Base-by-base conservation (phyloP, 768 basidiomycete species). In the Trametes cingulata region DNA sequence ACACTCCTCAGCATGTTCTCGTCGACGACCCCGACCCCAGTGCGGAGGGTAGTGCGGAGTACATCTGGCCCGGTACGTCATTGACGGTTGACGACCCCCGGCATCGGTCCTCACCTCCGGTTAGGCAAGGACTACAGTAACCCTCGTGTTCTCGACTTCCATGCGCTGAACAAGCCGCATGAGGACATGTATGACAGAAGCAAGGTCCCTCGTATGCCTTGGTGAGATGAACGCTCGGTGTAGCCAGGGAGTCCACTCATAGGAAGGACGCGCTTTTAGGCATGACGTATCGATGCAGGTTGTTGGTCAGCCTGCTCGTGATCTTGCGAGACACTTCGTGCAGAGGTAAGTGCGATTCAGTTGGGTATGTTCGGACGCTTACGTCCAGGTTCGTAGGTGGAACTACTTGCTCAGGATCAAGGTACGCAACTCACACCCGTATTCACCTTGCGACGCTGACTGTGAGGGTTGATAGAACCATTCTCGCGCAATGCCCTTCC, bases 281-380 rank as follows among this genome's bases (percentile, higher is more conserved):
- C 97, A 99, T 71, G 97, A 99, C 71, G 93, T 98, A 39, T 93
- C 87, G 0, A 80, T 98, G 79, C 97, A 99, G 73, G 86, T 98
- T 41, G 90, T 98, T 25, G 97, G 97, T 3, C 95, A 96, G 70
- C 97, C 97, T 48, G 94, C 95, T 19, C 83, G 96, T 22, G 97
- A 99, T 74, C 75, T 98, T 12, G 91, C 90, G 59, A 85, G 97
- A 47, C 97, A 99, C 75, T 99, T 99, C 66, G 85, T 93, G 15
- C 90, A 98, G 73, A 83, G 95, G 90, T 91, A 62, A 65, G 76
- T 63, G 24, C 37, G 14, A 33, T 20, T 40, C 12, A 4, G 9
- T 17, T 56, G 57, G 20, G n/a, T 33, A 36, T 33, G 52, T 20
- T 1, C 19, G 13, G 12, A 4, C 7, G 19, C 25, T 41, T 19